These are phyloP conservation scores for Gentiana macrophylla DNA, from an alignment of 257 asterid genomes.

Conservation along the genomic window DNA sequence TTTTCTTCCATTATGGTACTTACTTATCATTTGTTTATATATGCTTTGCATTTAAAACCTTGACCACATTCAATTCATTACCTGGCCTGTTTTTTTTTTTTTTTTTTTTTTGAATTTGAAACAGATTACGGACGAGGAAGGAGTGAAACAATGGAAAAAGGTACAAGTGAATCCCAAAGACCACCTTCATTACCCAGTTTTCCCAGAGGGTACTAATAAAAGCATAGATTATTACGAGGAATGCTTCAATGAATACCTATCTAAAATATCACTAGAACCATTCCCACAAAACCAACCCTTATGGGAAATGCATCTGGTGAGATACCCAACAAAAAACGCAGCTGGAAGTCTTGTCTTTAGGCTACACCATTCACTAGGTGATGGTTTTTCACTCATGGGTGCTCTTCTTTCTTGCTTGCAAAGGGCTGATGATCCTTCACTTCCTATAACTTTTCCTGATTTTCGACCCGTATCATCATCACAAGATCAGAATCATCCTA, in stretches of 20 bases:
- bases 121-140: constrained; percentile 20
- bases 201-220: constrained; percentile 12
- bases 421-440: constrained; percentile 29
- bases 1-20: constrained; percentile 38
- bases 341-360: constrained; percentile 25
- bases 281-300: constrained; percentile 27
- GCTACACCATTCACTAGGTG: constrained; percentile 37
- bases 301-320: constrained; percentile 32
- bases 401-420: constrained; percentile 34
- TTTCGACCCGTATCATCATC: constrained; percentile 2
- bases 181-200: constrained; percentile 19
- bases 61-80: too few species aligned
- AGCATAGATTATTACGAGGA: constrained; percentile 25
- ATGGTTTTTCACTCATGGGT: constrained; percentile 36
- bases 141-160: constrained; percentile 26
- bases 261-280: constrained; percentile 21
- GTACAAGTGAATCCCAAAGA: constrained; percentile 23
- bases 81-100: background rate
- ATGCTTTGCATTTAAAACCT: too few species aligned
- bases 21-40: too few species aligned
- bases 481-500: background rate
- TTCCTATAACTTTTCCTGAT: constrained; percentile 26
- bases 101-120: background rate
- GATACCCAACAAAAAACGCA: constrained; percentile 29
- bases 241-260: constrained; percentile 24